Evolutionary conservation across 1,284 basidiomycete species (phyloP), one percentile per base, ranked within the genome.

Genomic region (Apiotrichum domesticum): DNA sequence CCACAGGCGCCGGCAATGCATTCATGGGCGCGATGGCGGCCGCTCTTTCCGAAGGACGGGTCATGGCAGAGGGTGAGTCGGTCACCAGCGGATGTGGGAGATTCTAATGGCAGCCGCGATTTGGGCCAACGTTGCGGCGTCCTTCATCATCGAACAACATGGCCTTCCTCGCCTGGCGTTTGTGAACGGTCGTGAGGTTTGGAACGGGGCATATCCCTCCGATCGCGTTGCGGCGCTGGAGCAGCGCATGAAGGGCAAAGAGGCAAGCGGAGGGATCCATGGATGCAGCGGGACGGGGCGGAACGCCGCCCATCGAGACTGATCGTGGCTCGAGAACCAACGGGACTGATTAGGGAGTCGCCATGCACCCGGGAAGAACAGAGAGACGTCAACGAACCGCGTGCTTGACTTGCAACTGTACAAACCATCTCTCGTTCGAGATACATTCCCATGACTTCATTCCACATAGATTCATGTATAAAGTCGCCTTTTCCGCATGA

Each of bases 1-100:
- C 73, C 6, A 76, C 74, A 1, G 74, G 74, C 1, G 72, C 70
- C 0, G 74, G 74, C 1, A 76, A 76, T 56, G 69, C 70, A 29
- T 73, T 75, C 58, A 68, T 75, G 65, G 74, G 74, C 10, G 74
- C 69, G 1, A 51, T 75, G 4, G 63, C 65, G 41, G 73, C 73
- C 4, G 74, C 69, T 2, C 56, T 75, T 37, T 55, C 66, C 44
- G 57, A 58, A 48, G 71, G 66, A 15, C 55, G 63, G 41, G 58
- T 55, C 42, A 45, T 75, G 13, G 52, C 63, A 10, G 62, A 70
- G 47, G 71, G 73, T 75, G 48, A 52, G 72, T 63, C 6, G 40
- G 4, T 35, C 11, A 29, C 3, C 32, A 10, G 11, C 9, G 3
- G 21, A 3, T 6, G 9, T 39, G 14, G 15, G 11, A 10, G 1